Conservation (phyloP, 2,329 filamentous ascomycete species). For the Thielaviopsis ethacetica region DNA sequence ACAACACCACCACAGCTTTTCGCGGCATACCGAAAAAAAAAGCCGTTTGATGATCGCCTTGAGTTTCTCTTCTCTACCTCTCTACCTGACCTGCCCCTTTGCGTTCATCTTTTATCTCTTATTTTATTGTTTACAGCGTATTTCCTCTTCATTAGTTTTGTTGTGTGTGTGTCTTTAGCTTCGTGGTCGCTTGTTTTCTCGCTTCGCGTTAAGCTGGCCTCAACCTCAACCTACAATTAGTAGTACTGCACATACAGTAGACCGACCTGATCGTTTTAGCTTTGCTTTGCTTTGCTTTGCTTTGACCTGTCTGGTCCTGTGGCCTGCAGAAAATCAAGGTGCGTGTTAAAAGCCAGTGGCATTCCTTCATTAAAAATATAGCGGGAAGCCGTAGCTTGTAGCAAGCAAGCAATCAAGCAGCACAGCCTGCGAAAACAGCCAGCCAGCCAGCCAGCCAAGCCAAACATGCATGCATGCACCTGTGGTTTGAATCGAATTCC, state of each 20-base stretch:
- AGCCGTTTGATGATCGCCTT: neutral
- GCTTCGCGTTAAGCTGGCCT: too few relatives aligned
- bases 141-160: neutral
- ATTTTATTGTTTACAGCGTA: too few relatives aligned
- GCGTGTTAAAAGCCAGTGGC: neutral
- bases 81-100: neutral
- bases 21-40: neutral
- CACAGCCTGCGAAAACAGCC: neutral
- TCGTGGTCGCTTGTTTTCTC: too few relatives aligned
- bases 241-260: too few relatives aligned
- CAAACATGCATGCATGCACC: neutral
- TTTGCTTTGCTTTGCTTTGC: too few relatives aligned
- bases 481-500: neutral
- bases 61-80: neutral
- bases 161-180: constrained; percentile 1
- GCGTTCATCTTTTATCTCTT: neutral
- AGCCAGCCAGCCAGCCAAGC: neutral
- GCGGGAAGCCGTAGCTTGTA: neutral
- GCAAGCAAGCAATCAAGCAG: neutral
- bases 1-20: neutral
- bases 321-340: too few relatives aligned
- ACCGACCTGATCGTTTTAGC: too few relatives aligned
- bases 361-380: neutral
- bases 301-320: too few relatives aligned
- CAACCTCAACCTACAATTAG: too few relatives aligned